Base-by-base conservation (phyloP, 2,329 filamentous ascomycete species). In the Xylariaceae sp. region DNA sequence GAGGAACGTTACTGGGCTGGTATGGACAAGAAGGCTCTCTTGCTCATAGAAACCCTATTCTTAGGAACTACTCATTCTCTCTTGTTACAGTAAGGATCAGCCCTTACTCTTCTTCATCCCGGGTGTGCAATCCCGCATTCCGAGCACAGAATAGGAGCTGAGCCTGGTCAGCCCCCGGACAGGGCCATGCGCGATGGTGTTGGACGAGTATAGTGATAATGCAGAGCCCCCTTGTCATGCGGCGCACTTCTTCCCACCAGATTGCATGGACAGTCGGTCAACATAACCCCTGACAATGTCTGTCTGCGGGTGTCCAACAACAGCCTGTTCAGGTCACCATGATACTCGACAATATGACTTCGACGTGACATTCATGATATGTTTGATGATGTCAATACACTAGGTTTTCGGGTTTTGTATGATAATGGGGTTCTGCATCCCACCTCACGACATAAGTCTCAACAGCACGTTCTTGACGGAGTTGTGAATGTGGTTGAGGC, bases 241-340 rank as follows among this genome's bases (percentile, higher is more conserved):
- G 64, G 39, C 40, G 17, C 53, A 21, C 28, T 17, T 17, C 11
- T 50, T 58, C 31, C 51, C 56, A 17, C 53, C 51, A 58, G 56
- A 51, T 49, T 54, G 53, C 57, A 60, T 61, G 41, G 49, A 50
- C 48, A n/a, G n/a, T n/a, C n/a, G n/a, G n/a, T n/a, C n/a, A n/a
- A 63, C 62, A 61, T 63, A 53, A 26, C 59, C 63, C 54, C 33
- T 55, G 26, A 52, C 12, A 45, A 29, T 26, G 21, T 54, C 51
- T 39, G 45, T 23, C 44, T 34, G 44, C 23, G 29, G 56, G 28
- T 31, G 29, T 49, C 44, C 49, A 45, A 44, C 17, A 34, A 37
- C 24, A 44, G 29, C 37, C 54, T 34, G 29, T 29, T 19, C 41
- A 46, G 36, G 28, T 21, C 11, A 41, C 34, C 31, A 23, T 51